These are phyloP conservation scores for Suillus cothurnatus DNA, from an alignment of 768 basidiomycete species.

Conservation along the genomic window DNA sequence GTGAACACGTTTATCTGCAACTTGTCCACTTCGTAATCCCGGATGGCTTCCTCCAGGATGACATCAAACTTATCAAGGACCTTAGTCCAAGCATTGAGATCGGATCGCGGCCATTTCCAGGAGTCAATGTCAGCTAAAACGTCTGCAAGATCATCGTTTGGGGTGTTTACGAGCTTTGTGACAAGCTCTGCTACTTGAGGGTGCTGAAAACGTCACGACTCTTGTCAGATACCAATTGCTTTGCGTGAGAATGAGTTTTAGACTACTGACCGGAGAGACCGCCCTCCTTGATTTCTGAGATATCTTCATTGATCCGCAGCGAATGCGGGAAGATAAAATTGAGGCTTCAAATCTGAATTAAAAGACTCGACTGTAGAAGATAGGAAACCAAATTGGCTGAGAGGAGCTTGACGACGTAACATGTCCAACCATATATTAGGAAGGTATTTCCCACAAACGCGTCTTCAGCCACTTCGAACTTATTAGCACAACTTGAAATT, in stretches of 20 bases:
- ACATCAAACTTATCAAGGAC: slow-evolving; percentile 95
- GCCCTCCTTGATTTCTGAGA: slow-evolving; percentile 83
- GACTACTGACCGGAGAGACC: slow-evolving; percentile 66
- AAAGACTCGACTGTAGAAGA: slow-evolving; percentile 17
- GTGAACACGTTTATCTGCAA: slow-evolving; percentile 82
- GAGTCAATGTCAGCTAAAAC: slow-evolving; percentile 68
- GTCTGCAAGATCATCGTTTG: slow-evolving; percentile 70
- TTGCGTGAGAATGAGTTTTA: slow-evolving; percentile 8
- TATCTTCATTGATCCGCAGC: slow-evolving; percentile 82
- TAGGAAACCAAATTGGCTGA: slow-evolving; percentile 7
- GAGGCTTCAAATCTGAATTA: slow-evolving; percentile 15
- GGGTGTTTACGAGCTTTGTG: slow-evolving; percentile 60
- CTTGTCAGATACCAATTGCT: slow-evolving; percentile 10
- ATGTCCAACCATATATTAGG: slow-evolving; percentile 33
- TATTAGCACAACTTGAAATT: slow-evolving; percentile 1
- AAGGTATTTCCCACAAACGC: slow-evolving; percentile 24
- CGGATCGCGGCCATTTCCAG: slow-evolving; percentile 96
- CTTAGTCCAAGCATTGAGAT: slow-evolving; percentile 95
- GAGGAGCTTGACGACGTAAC: slow-evolving; percentile 24
- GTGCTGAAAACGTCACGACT: slow-evolving; percentile 46
- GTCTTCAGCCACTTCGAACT: slow-evolving; percentile 5
- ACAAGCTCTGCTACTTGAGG: slow-evolving; percentile 84
- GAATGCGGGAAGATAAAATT: slow-evolving; percentile 35
- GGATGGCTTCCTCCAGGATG: slow-evolving; percentile 81
- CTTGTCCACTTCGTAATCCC: slow-evolving; percentile 83